phyloP scores from a whole-genome alignment of 306 rosid genomes.

The Cucumis cinereus region DNA sequence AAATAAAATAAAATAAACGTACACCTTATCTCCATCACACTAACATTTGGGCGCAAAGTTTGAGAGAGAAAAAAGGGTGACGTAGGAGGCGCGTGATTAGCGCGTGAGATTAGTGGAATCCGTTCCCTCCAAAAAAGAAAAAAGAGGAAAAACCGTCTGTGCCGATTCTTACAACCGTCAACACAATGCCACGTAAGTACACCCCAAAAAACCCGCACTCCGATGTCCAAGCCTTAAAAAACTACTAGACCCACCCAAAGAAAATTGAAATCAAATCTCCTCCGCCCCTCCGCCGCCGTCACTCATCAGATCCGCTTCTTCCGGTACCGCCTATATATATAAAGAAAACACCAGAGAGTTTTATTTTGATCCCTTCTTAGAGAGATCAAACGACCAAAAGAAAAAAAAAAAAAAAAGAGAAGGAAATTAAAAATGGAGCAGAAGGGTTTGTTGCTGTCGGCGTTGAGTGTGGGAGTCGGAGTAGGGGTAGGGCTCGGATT shows the following conservation, averaged over 20 bases:
- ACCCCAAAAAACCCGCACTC: background rate
- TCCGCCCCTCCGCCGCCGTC: background rate
- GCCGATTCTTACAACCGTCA: conserved; percentile 24
- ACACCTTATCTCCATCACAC: too few species aligned
- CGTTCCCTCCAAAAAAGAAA: background rate
- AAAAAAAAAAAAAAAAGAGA: too few species aligned
- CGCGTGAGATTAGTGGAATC: background rate
- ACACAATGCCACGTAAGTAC: conserved; percentile 37
- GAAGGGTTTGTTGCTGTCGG: conserved; percentile 57
- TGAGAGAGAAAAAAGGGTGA: background rate
- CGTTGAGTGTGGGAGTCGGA: conserved; percentile 77
- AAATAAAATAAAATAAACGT: too few species aligned
- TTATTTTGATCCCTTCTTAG: too few species aligned
- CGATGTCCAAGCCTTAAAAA: conserved; percentile 10
- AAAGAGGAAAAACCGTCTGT: conserved; percentile 14
- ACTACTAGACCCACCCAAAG: conserved; percentile 17
- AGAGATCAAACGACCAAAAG: too few species aligned
- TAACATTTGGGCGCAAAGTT: background rate
- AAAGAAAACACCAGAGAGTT: too few species aligned
- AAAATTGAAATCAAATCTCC: background rate
- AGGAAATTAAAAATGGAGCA: conserved; percentile 30
- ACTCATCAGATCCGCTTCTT: conserved; percentile 22
- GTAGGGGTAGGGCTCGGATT: conserved; percentile 81
- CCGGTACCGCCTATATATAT: background rate
- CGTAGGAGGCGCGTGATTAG: background rate